phyloP scores from a whole-genome alignment of 2,329 filamentous ascomycete genomes.

The Botryotinia narcissicola region DNA sequence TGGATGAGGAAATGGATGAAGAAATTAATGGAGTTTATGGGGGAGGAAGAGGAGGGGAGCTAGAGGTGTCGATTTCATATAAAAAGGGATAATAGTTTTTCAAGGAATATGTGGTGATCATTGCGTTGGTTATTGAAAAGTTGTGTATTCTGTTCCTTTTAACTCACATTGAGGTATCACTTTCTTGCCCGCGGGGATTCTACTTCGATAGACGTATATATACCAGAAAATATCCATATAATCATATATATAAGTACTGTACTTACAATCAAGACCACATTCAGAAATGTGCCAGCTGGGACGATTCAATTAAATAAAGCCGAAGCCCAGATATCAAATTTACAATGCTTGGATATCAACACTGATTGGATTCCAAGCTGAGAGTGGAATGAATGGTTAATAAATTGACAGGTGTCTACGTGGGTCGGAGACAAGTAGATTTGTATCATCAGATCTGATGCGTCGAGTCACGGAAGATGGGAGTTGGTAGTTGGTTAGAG shows the following conservation, averaged over 20 bases:
- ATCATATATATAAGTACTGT: background rate
- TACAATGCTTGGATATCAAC: background rate
- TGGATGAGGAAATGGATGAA: background rate
- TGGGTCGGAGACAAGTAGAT: rapidly evolving
- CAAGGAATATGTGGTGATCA: background rate
- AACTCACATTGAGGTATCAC: too few species aligned
- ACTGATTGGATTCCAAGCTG: rapidly evolving
- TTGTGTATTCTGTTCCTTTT: too few species aligned
- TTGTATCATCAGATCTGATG: too few species aligned
- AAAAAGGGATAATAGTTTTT: background rate
- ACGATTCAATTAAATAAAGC: rapidly evolving
- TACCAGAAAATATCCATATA: background rate
- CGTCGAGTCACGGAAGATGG: too few species aligned
- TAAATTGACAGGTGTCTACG: background rate
- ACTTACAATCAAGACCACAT: background rate
- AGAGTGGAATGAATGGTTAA: background rate
- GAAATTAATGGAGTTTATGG: background rate
- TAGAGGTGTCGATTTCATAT: too few species aligned
- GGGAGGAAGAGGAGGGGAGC: too few species aligned
- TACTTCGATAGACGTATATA: background rate
- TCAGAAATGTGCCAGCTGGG: background rate
- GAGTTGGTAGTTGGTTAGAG: too few species aligned
- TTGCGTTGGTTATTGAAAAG: background rate
- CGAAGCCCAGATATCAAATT: background rate
- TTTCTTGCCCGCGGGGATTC: too few species aligned